Evolutionary conservation across 202 grass and related monocot genomes (phyloP).

Genomic region (Schoenoplectus triqueter): DNA sequence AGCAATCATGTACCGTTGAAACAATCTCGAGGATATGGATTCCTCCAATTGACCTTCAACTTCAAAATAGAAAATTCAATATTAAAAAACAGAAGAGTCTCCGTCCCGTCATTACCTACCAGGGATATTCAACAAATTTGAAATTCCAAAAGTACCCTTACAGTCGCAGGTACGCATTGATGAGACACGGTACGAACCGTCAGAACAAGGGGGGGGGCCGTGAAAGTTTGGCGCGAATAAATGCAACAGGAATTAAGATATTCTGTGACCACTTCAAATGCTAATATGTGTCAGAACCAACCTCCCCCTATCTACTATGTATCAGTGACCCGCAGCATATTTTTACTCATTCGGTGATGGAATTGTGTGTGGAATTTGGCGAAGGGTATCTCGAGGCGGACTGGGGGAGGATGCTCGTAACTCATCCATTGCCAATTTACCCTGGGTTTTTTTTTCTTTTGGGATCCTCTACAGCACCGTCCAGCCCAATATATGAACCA

Average conservation of each 20-base stretch:
- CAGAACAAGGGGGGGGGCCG: background rate
- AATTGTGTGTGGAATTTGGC: background rate
- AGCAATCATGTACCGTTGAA: background rate
- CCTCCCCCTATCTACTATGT: background rate
- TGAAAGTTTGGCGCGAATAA: background rate
- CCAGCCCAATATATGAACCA: too few relatives aligned
- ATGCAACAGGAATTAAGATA: background rate
- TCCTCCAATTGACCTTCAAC: background rate
- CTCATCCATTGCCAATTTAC: too few relatives aligned
- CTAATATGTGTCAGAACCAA: too few relatives aligned
- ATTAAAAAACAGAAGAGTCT: background rate
- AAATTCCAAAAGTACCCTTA: slow-evolving; percentile 17
- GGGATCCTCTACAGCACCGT: too few relatives aligned
- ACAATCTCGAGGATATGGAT: background rate
- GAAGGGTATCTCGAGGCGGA: slow-evolving; percentile 1
- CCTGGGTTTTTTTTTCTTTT: too few relatives aligned
- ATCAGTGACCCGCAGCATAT: background rate
- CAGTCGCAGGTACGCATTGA: background rate
- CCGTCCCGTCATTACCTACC: background rate
- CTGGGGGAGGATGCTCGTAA: too few relatives aligned
- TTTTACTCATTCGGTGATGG: background rate
- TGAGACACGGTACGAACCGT: slow-evolving; percentile 15
- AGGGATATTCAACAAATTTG: background rate
- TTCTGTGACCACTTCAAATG: background rate
- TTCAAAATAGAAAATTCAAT: background rate